Conservation (phyloP, 2,329 filamentous ascomycete genomes). For the Coniella lustricola region DNA sequence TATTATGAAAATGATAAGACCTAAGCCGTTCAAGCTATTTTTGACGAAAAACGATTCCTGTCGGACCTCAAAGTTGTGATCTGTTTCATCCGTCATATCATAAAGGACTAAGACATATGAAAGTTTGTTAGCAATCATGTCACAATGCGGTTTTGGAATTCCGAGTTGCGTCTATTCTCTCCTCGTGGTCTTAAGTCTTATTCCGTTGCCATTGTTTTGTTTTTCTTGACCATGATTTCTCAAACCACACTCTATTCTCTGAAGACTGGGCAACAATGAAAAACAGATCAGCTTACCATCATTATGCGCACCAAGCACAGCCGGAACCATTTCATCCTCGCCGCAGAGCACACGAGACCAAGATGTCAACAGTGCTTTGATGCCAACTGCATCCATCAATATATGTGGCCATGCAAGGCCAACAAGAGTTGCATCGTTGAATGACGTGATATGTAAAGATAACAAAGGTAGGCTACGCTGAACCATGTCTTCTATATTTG, state of each 20-base stretch:
- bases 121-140: neutral
- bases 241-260: neutral
- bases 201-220: neutral
- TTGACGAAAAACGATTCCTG: neutral
- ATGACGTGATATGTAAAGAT: constrained; percentile 38
- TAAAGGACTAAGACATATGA: neutral
- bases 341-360: constrained; percentile 40
- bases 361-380: constrained; percentile 31
- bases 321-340: constrained; percentile 30
- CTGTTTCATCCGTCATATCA: neutral
- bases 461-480: constrained; percentile 36
- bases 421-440: constrained; percentile 41
- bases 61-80: neutral
- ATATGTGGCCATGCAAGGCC: constrained; percentile 38
- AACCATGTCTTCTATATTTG: constrained; percentile 31
- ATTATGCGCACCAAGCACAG: neutral
- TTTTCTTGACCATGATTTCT: neutral
- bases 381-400: constrained; percentile 38
- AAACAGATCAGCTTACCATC: neutral
- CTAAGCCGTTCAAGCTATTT: neutral
- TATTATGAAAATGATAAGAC: neutral
- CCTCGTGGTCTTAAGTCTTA: neutral
- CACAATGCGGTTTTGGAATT: no score
- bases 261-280: neutral
- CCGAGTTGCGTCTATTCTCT: no score